Percentiles rank a stretch among this genome's conserved stretches.
Conservation (phyloP, 2,329 filamentous ascomycete genomes). For the Endocalyx cinctus region DNA sequence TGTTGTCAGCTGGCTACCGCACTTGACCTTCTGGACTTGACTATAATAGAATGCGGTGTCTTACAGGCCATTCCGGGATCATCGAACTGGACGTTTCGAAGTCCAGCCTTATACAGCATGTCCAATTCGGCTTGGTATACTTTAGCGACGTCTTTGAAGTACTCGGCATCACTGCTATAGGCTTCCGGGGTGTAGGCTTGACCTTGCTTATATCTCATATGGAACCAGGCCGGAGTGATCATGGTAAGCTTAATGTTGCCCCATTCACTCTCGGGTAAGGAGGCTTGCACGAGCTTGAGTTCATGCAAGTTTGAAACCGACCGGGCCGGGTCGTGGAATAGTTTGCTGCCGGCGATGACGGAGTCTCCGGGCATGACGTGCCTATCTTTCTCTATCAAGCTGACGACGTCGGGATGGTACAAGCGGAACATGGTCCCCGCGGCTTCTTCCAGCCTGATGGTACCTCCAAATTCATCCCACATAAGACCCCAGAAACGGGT, state of each 20-base stretch:
- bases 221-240: slow-evolving; percentile 51
- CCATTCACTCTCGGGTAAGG: slow-evolving; percentile 44
- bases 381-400: slow-evolving; percentile 46
- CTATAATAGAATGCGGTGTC: slow-evolving; percentile 19
- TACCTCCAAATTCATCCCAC: slow-evolving; percentile 51
- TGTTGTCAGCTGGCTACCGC: background rate
- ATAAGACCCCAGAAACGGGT: slow-evolving; percentile 49
- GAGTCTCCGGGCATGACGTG: slow-evolving; percentile 54
- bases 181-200: slow-evolving; percentile 52
- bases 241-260: slow-evolving; percentile 49
- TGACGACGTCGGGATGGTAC: slow-evolving; percentile 52
- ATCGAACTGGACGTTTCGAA: slow-evolving; percentile 64
- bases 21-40: no score
- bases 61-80: slow-evolving; percentile 64
- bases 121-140: slow-evolving; percentile 61
- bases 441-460: slow-evolving; percentile 43
- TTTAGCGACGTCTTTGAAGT: slow-evolving; percentile 61
- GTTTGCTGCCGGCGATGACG: slow-evolving; percentile 47
- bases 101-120: slow-evolving; percentile 56
- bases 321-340: slow-evolving; percentile 37
- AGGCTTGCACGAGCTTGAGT: slow-evolving; percentile 41
- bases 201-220: slow-evolving; percentile 53
- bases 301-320: slow-evolving; percentile 46
- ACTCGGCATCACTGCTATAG: slow-evolving; percentile 54
- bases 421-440: slow-evolving; percentile 48